Percentiles rank a stretch among this genome's conserved stretches.
These are phyloP conservation scores for Boletus rufocinnamomeus DNA, from an alignment of 768 basidiomycete species.

Conservation along the genomic window DNA sequence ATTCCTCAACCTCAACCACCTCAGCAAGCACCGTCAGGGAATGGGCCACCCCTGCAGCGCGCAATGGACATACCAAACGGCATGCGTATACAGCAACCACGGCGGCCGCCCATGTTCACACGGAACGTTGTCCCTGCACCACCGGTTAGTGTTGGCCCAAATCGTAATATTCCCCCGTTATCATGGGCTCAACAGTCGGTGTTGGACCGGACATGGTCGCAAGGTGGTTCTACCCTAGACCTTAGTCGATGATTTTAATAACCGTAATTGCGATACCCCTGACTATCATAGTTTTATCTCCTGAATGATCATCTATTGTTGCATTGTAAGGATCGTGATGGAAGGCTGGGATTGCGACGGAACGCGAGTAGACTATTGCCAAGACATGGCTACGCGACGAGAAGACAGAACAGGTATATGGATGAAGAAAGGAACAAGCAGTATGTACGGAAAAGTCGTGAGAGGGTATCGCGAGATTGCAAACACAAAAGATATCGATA, in stretches of 20 bases:
- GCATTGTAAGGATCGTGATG: conserved; percentile 1
- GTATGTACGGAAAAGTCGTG: conserved; percentile 2
- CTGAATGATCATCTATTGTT: conserved; percentile 19
- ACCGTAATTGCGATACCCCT: conserved; percentile 9
- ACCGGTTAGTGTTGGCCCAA: conserved; percentile 35
- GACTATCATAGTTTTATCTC: neutral
- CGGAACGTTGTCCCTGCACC: conserved; percentile 38
- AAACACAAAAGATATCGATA: conserved; percentile 29
- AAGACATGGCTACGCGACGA: conserved; percentile 8
- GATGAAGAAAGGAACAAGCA: neutral
- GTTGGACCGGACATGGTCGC: conserved; percentile 48
- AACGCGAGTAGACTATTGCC: neutral
- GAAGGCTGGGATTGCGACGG: neutral
- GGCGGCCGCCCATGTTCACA: conserved; percentile 60
- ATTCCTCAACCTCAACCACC: conserved; percentile 35
- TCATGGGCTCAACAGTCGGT: conserved; percentile 42
- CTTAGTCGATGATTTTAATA: conserved; percentile 36
- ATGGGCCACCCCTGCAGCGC: conserved; percentile 43
- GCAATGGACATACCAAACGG: conserved; percentile 53
- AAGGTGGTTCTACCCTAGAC: conserved; percentile 41
- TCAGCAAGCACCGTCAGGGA: conserved; percentile 28
- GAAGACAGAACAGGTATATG: neutral
- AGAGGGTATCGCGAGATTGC: conserved; percentile 28
- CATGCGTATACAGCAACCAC: conserved; percentile 53
- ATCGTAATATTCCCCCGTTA: conserved; percentile 42